Percentiles rank a stretch among this genome's conserved stretches.
These are phyloP conservation scores for Suillus ampliporus DNA, from an alignment of 768 basidiomycete species.

Conservation along the genomic window DNA sequence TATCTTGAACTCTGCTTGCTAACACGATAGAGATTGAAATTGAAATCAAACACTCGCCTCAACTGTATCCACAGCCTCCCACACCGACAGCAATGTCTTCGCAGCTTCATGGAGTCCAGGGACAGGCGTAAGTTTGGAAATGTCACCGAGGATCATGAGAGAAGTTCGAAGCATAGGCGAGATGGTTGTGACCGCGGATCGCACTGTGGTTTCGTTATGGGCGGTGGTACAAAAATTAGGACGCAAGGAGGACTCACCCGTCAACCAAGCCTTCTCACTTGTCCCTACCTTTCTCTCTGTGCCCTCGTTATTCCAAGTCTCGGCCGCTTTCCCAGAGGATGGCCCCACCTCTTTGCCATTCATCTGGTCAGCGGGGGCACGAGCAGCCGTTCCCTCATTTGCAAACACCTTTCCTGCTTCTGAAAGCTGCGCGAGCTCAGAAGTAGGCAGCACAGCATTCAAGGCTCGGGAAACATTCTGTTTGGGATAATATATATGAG, in stretches of 20 bases:
- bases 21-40: background rate
- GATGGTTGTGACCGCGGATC: background rate
- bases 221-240: too few relatives aligned
- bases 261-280: background rate
- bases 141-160: background rate
- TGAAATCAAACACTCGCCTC: constrained; percentile 51
- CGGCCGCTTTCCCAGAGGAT: too few relatives aligned
- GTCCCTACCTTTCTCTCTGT: background rate
- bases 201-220: background rate
- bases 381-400: constrained; percentile 15
- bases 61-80: constrained; percentile 64
- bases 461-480: constrained; percentile 35
- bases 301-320: too few relatives aligned
- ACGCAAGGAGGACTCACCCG: background rate
- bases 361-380: background rate
- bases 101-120: constrained; percentile 60
- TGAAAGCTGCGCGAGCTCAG: constrained; percentile 26
- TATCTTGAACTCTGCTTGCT: background rate
- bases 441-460: constrained; percentile 29
- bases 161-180: background rate
- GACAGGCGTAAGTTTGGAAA: constrained; percentile 56
- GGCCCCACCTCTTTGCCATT: background rate
- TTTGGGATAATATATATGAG: background rate
- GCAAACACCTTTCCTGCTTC: constrained; percentile 29
- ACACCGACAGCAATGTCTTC: constrained; percentile 59